phyloP scores from a whole-genome alignment of 2,329 filamentous ascomycete genomes.

The Penicillium sp. region DNA sequence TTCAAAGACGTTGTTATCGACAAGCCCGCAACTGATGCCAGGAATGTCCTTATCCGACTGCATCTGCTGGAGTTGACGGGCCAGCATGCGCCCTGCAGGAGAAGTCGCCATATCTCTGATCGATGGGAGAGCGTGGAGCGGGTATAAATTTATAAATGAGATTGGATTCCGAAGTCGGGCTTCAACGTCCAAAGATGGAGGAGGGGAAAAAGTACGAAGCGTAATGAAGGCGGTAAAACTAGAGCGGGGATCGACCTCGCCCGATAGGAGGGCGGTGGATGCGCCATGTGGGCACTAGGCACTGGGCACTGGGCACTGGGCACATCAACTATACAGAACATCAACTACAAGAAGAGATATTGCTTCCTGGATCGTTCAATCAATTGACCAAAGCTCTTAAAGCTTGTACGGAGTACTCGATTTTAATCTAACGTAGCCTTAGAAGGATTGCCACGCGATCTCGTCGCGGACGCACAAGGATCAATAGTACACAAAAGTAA shows the following conservation, averaged over 20 bases:
- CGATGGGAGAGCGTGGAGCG: not conserved
- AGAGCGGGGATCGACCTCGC: conserved; percentile 9
- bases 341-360: too few relatives aligned
- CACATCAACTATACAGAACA: too few relatives aligned
- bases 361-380: too few relatives aligned
- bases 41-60: conserved; percentile 85
- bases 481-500: not conserved
- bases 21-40: conserved; percentile 87
- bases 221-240: conserved; percentile 19
- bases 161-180: not conserved
- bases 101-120: conserved; percentile 41
- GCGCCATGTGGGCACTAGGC: too few relatives aligned
- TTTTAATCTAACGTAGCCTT: too few relatives aligned
- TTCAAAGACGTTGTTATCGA: conserved; percentile 84
- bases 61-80: conserved; percentile 89
- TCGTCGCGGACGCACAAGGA: not conserved
- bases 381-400: too few relatives aligned
- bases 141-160: not conserved
- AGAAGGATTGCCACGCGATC: not conserved
- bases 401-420: too few relatives aligned
- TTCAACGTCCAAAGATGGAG: not conserved
- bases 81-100: conserved; percentile 59
- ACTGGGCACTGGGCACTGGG: too few relatives aligned
- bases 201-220: conserved; percentile 15
- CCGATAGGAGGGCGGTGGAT: conserved; percentile 1